phyloP scores from a whole-genome alignment of 495 filamentous ascomycete genomes.

The Jackrogersella minutella region DNA sequence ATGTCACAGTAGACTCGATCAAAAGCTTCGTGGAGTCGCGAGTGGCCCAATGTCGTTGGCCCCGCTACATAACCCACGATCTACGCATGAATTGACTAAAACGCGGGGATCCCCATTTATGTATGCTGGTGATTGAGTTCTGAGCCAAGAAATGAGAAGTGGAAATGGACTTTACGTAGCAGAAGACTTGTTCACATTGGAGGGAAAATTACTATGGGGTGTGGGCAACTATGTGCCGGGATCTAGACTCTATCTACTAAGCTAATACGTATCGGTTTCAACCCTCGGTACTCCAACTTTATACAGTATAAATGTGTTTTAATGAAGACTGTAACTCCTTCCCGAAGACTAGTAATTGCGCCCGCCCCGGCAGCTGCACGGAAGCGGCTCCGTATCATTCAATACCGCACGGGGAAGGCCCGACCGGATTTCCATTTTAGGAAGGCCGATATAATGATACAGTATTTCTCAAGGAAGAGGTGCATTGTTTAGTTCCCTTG shows the following conservation, averaged over 20 bases:
- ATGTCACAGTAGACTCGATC: background rate
- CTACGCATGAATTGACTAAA: background rate
- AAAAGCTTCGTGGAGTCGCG: background rate
- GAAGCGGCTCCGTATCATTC: background rate
- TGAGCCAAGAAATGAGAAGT: background rate
- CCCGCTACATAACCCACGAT: background rate
- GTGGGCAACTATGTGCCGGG: no score
- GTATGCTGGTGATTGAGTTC: background rate
- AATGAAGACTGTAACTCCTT: no score
- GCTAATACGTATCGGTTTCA: background rate
- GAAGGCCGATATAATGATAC: background rate
- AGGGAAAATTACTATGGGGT: background rate
- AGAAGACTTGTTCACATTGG: no score
- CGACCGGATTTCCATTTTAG: background rate
- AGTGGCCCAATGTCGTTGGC: background rate
- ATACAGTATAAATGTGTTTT: background rate
- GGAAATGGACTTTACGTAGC: background rate
- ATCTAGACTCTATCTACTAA: background rate
- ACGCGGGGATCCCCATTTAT: constrained; percentile 2
- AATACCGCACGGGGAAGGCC: background rate
- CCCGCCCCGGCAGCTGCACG: background rate
- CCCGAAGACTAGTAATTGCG: no score
- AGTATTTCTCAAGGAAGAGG: no score
- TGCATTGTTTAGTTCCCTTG: background rate
- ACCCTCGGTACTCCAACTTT: background rate